Percentiles rank a stretch among this genome's conserved stretches.
Conservation (phyloP, 1,284 basidiomycete genomes). For the Trichosporon faecale region DNA sequence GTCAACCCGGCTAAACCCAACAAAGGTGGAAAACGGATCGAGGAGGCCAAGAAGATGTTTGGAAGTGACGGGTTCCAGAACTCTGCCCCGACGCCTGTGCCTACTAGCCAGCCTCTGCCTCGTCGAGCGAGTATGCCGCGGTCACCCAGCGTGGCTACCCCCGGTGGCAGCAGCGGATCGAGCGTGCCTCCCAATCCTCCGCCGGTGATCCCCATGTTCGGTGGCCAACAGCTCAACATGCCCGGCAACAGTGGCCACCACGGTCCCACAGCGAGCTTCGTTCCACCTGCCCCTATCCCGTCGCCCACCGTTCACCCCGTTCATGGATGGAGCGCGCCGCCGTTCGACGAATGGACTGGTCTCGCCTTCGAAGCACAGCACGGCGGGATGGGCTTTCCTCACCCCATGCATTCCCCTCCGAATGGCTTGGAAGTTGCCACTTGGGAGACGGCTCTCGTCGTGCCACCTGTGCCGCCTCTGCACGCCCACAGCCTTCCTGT, state of each 20-base stretch:
- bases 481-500: constrained; percentile 1
- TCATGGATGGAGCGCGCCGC: constrained; percentile 2
- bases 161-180: background rate
- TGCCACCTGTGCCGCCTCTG: background rate
- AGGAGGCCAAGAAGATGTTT: constrained; percentile 37
- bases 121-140: background rate
- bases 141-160: background rate
- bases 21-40: constrained; percentile 45
- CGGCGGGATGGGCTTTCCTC: background rate
- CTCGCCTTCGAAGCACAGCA: background rate
- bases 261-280: background rate
- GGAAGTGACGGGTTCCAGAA: constrained; percentile 25
- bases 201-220: background rate
- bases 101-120: background rate
- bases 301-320: background rate
- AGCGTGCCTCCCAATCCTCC: background rate
- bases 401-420: background rate
- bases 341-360: background rate
- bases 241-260: background rate
- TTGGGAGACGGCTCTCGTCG: background rate
- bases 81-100: background rate
- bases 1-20: constrained; percentile 42
- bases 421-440: background rate
- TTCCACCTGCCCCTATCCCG: background rate
- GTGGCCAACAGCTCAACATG: background rate